Conservation (phyloP, 2,329 filamentous ascomycete species). For the Aspergillus chevalieri region DNA sequence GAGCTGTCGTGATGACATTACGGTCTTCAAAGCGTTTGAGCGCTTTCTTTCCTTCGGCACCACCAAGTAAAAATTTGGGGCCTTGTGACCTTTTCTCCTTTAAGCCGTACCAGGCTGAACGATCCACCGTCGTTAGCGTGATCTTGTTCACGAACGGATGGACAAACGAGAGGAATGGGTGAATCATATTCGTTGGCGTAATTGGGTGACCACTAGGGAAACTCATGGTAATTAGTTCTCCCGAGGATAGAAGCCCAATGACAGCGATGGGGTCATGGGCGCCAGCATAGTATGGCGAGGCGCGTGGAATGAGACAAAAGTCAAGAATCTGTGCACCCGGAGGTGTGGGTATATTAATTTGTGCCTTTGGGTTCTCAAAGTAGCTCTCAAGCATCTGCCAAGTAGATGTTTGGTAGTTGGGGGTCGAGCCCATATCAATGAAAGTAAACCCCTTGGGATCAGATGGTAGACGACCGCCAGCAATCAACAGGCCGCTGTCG, state of each 20-base stretch:
- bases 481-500: constrained; percentile 81
- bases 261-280: constrained; percentile 87
- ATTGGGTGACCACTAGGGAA: constrained; percentile 91
- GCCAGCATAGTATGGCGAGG: constrained; percentile 78
- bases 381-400: constrained; percentile 79
- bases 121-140: constrained; percentile 65
- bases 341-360: constrained; percentile 67
- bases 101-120: constrained; percentile 82
- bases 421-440: constrained; percentile 80
- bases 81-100: constrained; percentile 75
- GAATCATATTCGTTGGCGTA: constrained; percentile 85
- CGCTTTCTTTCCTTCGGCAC: constrained; percentile 63
- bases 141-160: constrained; percentile 79
- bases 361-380: constrained; percentile 67
- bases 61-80: constrained; percentile 71
- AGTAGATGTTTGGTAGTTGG: constrained; percentile 82
- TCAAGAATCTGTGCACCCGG: constrained; percentile 69
- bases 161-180: constrained; percentile 78
- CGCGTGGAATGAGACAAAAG: constrained; percentile 75
- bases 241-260: constrained; percentile 71
- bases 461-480: constrained; percentile 68
- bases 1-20: constrained; percentile 77
- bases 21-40: constrained; percentile 73
- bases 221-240: constrained; percentile 81
- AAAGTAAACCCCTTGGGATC: constrained; percentile 76